Conservation (phyloP, 495 filamentous ascomycete species). For the Lophium mytilinum region DNA sequence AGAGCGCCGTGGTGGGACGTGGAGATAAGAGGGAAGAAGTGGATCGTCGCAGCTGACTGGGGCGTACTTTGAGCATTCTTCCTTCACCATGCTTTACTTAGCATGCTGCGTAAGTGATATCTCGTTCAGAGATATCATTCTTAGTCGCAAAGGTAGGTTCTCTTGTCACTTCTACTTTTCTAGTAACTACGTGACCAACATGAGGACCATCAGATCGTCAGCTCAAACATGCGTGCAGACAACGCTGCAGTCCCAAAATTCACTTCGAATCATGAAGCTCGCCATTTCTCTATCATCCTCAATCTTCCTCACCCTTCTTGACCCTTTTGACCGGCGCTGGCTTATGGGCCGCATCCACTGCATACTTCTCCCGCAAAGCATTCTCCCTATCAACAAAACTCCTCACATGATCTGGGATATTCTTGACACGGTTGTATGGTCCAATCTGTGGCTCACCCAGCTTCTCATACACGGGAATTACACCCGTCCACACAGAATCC, state of each 20-base stretch:
- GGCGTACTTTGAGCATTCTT: constrained; percentile 10
- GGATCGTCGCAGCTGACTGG: constrained; percentile 33
- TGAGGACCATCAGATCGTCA: too few relatives aligned
- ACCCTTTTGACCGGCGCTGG: constrained; percentile 25
- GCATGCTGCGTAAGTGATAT: too few relatives aligned
- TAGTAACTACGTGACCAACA: too few relatives aligned
- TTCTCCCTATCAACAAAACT: constrained; percentile 50
- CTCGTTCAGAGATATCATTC: too few relatives aligned
- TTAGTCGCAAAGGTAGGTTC: too few relatives aligned
- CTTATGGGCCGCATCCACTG: constrained; percentile 41
- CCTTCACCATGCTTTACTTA: too few relatives aligned
- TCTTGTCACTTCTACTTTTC: too few relatives aligned
- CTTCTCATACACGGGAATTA: constrained; percentile 63
- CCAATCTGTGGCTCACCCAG: constrained; percentile 62
- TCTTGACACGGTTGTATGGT: constrained; percentile 49
- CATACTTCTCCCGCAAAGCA: constrained; percentile 42
- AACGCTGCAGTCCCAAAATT: too few relatives aligned
- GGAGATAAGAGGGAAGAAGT: constrained; percentile 19
- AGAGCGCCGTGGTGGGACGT: constrained; percentile 30
- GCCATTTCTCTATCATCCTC: not conserved
- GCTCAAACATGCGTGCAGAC: too few relatives aligned
- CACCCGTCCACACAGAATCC: constrained; percentile 66
- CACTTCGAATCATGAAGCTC: too few relatives aligned
- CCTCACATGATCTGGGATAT: constrained; percentile 56
- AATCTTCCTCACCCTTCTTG: constrained; percentile 13